Base-by-base conservation (phyloP, 495 filamentous ascomycete genomes). In the Tetracladium setigerum region DNA sequence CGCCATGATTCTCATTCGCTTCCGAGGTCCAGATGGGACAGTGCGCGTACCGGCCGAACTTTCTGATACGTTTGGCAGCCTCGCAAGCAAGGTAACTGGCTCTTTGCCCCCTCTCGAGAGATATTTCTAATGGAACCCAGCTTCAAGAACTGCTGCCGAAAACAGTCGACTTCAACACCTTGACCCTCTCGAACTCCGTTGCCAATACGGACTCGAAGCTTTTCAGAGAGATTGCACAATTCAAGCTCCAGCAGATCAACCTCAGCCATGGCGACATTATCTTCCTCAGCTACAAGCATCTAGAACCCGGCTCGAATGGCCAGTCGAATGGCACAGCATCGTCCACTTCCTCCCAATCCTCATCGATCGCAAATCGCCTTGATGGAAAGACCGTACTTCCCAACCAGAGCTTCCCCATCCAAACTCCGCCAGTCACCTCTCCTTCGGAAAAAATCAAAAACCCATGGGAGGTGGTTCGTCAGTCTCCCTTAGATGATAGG, bases 401-500 rank as follows among this genome's bases (percentile, higher is more conserved):
- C 22, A 75, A 78, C 43, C 80, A 87, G 57, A 74, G 84, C 42
- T 59, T 80, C 12, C 76, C 84, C 10, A 72, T 84, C 54, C 73
- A 79, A 36, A 71, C 76, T 14, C 63, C 71, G 3, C 77, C 78
- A 35, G 64, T 77, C 37, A 67, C 65, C 4, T 79, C 81, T 3
- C 76, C 81, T 33, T 69, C 77, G 13, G 66, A 77, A 32, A 71
- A 76, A 22, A 83, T 88, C 53, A 87, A 86, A 61, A 95, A 91
- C 53, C 90, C 92, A 2, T 96, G 92, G 94, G 91, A 97, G 52
- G 76, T 81, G 12, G 87, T 96, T 5, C 74, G 80, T 53, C 92
- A 98, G 65, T 92, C 88, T 2, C 69, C 82, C 0, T 69, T 97
- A 0, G 92, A 99, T 60, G 77, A 97, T 59, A 67, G 75, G 17